Conservation (phyloP, 768 basidiomycete species). For the Pleurotus sapidus region DNA sequence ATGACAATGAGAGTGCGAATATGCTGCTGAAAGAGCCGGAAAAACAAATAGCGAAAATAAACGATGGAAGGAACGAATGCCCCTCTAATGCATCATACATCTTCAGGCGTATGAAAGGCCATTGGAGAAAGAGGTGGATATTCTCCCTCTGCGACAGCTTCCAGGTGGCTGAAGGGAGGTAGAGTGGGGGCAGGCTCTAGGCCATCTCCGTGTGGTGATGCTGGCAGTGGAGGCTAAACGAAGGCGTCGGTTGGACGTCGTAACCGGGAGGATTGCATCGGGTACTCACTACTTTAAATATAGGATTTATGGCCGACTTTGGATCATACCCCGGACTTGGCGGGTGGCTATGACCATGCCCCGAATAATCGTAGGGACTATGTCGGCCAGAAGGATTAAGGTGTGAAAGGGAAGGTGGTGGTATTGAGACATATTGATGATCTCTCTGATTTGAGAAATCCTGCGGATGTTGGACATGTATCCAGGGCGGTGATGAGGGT, state of each 20-base stretch:
- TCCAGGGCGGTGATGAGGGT: conserved; percentile 52
- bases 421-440: conserved; percentile 36
- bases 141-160: conserved; percentile 80
- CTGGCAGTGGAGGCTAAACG: conserved; percentile 52
- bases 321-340: conserved; percentile 60
- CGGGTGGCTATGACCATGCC: conserved; percentile 52
- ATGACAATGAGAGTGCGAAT: conserved; percentile 19
- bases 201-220: conserved; percentile 33
- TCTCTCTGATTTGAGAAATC: conserved; percentile 27
- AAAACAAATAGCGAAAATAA: conserved; percentile 13
- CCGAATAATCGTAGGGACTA: conserved; percentile 52
- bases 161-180: conserved; percentile 78
- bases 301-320: conserved; percentile 76
- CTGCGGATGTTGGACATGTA: conserved; percentile 42
- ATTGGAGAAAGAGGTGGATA: conserved; percentile 70
- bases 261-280: conserved; percentile 12
- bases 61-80: conserved; percentile 22
- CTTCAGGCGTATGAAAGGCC: conserved; percentile 55
- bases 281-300: conserved; percentile 85
- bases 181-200: conserved; percentile 46
- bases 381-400: conserved; percentile 35
- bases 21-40: conserved; percentile 10
- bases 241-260: conserved; percentile 14
- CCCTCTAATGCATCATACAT: conserved; percentile 33
- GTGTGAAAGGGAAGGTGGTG: conserved; percentile 29